Base-by-base conservation (phyloP, 2,329 filamentous ascomycete genomes). In the Lomentospora prolificans region DNA sequence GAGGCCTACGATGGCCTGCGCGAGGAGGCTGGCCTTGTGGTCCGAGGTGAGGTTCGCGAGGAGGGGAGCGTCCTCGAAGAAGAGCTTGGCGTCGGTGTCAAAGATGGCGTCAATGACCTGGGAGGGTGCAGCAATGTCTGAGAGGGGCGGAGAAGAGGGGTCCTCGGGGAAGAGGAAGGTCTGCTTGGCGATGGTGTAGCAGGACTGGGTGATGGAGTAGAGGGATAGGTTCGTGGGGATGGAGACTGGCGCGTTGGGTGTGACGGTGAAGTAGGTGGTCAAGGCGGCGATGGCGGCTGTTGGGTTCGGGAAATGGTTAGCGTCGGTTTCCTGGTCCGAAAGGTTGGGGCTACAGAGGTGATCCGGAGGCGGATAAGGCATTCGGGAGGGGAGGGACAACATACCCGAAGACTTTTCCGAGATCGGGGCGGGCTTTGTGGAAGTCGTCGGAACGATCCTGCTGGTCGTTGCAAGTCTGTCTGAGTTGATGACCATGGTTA, bases 1-100 rank as follows among this genome's bases (percentile, higher is more conserved):
- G 50, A 69, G 64, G 36, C 67, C 69, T 0, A 67, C 65, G 25
- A 71, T 61, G 53, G 68, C 70, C 58, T 71, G 65, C 14, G 66
- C 63, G 36, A 70, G 67, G 36, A 72, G 60, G 22, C 62, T 63
- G 3, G 65, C 64, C 58, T 65, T 69, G 52, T 66, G 64, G 46
- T 65, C 61, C 39, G 66, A 64, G 55, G 66, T 63, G 36, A 72
- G 64, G 6, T 60, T 59, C 27, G 64, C 61, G 12, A 64, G 59
- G 51, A 67, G 64, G n/a, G 58, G 58, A 5, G 61, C 58, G 1
- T 61, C 60, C 30, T 64, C 62, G 30, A 71, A 65, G 51, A 71
- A 64, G 51, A 65, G 64, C 30, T 63, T 62, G 9, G 62, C 63
- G 55, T 65, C 63, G n/a, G 58, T 61, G 59, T 70, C 67, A 58